These are phyloP conservation scores for Dictyostelium firmibasis DNA, from an alignment of 78 protist genomes.

Conservation along the genomic window DNA sequence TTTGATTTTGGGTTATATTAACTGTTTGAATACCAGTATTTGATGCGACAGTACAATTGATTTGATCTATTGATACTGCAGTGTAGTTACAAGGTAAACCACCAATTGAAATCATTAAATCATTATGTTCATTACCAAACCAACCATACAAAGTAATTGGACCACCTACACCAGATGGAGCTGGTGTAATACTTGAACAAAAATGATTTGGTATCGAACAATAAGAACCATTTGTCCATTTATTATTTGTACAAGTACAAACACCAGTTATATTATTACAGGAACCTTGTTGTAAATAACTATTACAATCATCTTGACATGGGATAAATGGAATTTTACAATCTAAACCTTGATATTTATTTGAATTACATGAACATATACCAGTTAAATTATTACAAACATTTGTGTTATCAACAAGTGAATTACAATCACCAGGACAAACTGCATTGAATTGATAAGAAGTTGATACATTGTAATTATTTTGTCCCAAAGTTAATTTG, in stretches of 20 bases:
- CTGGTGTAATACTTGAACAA: neutral
- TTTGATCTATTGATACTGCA: no score
- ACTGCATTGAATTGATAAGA: neutral
- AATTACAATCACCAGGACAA: neutral
- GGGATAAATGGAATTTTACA: neutral
- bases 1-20: neutral
- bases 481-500: neutral
- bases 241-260: neutral
- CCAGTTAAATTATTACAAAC: neutral
- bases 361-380: neutral
- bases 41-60: neutral
- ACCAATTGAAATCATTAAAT: neutral
- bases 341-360: neutral
- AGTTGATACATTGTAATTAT: neutral
- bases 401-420: neutral
- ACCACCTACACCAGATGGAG: neutral
- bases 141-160: neutral
- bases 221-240: neutral
- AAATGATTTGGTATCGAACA: neutral
- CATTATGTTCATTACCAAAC: neutral
- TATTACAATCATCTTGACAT: neutral
- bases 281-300: neutral
- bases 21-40: neutral
- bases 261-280: neutral
- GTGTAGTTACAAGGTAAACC: neutral